A percentile compares a stretch with the other conserved stretches of the same genome.
These are phyloP conservation scores for Durio zibethinus DNA, from an alignment of 345 rosid species.

Conservation along the genomic window DNA sequence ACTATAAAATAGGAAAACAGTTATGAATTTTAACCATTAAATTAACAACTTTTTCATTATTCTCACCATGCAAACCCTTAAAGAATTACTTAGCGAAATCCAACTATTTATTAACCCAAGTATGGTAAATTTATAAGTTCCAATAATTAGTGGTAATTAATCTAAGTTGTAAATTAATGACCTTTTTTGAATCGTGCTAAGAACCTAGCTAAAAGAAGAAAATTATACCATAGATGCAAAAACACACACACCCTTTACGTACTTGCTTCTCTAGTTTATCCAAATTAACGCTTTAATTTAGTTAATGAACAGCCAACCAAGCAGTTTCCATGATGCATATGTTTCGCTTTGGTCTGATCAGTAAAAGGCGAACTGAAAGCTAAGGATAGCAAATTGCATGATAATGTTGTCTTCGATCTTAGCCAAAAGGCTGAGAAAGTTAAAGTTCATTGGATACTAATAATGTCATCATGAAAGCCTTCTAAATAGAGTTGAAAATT, in stretches of 20 bases:
- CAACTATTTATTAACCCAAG: neutral
- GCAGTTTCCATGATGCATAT: neutral
- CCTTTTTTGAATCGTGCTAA: neutral
- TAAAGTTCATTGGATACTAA: neutral
- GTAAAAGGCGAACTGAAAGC: neutral
- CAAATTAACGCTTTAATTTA: neutral
- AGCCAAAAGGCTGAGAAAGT: constrained; percentile 5
- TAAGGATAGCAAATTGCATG: neutral
- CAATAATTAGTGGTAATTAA: neutral
- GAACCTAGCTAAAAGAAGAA: too few relatives aligned
- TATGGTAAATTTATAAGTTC: neutral
- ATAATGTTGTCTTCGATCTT: constrained; percentile 1
- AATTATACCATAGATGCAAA: too few relatives aligned
- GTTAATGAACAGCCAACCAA: neutral
- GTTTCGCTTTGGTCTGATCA: neutral
- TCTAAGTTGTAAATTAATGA: neutral
- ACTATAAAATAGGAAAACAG: too few relatives aligned
- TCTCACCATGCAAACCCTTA: too few relatives aligned
- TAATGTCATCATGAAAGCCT: neutral
- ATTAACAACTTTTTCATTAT: too few relatives aligned
- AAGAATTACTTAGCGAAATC: too few relatives aligned
- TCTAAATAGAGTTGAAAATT: too few relatives aligned
- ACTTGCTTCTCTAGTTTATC: neutral
- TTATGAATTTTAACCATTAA: too few relatives aligned
- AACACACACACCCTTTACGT: neutral